A percentile compares a stretch with the other conserved stretches of the same genome.
phyloP scores from a whole-genome alignment of 116 monocot species.

The Zostera marina region DNA sequence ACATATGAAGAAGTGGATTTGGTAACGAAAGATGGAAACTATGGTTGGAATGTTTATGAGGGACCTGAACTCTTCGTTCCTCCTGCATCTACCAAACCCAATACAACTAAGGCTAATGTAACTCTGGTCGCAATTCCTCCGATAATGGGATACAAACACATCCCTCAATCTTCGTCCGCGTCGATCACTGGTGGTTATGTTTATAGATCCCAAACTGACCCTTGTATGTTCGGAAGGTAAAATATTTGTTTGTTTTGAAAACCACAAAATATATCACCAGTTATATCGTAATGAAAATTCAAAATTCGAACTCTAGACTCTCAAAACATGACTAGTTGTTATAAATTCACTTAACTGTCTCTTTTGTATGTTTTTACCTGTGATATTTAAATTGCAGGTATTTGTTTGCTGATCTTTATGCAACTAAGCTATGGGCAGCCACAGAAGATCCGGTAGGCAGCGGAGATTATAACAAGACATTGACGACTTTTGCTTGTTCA shows the following conservation, averaged over 20 bases:
- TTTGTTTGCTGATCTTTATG: conserved; percentile 74
- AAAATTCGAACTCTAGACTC: no score
- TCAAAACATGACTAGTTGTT: no score
- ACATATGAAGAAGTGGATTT: conserved; percentile 79
- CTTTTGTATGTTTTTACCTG: not conserved
- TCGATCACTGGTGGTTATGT: conserved; percentile 75
- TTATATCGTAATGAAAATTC: no score
- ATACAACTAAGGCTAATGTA: conserved; percentile 13
- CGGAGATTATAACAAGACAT: conserved; percentile 56
- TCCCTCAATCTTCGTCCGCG: conserved; percentile 56
- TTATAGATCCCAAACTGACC: conserved; percentile 57
- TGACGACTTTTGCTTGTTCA: conserved; percentile 51
- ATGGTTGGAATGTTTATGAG: conserved; percentile 78
- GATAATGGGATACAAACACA: conserved; percentile 67
- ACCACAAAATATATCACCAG: no score
- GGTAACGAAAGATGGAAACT: conserved; percentile 82
- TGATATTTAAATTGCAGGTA: conserved; percentile 31
- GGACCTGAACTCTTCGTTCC: conserved; percentile 35
- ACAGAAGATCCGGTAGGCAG: conserved; percentile 42
- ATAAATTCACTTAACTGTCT: not conserved
- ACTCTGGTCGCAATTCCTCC: conserved; percentile 53
- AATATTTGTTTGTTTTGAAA: not conserved
- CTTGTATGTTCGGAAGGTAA: conserved; percentile 85
- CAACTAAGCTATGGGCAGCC: conserved; percentile 42
- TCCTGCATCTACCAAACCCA: conserved; percentile 22